A percentile compares a stretch with the other conserved stretches of the same genome.
phyloP scores from a whole-genome alignment of 2,329 filamentous ascomycete species.

The Lachnellula arida region DNA sequence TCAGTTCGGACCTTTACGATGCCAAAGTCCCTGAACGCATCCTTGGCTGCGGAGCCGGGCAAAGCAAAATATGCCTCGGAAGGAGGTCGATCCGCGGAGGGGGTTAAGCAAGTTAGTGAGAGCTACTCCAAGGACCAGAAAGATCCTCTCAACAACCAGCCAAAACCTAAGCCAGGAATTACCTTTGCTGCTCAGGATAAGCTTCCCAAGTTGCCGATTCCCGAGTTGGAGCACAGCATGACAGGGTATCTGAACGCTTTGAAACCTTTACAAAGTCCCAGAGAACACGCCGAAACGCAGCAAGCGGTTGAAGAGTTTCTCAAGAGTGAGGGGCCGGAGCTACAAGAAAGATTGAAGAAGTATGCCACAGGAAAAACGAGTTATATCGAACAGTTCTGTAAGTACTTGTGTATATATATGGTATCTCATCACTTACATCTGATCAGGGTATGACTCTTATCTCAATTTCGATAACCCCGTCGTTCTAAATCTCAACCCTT shows the following conservation, averaged over 20 bases:
- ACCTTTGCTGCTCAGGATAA: slow-evolving; percentile 88
- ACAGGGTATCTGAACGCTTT: slow-evolving; percentile 75
- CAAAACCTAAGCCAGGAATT: slow-evolving; percentile 57
- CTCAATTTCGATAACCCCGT: slow-evolving; percentile 97
- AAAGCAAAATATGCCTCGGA: slow-evolving; percentile 18
- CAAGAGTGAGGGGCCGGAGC: slow-evolving; percentile 69
- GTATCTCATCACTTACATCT: background rate
- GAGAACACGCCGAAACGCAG: slow-evolving; percentile 79
- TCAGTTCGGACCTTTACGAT: slow-evolving; percentile 67
- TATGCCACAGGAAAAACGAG: slow-evolving; percentile 90
- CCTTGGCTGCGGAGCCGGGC: slow-evolving; percentile 45
- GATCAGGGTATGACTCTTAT: slow-evolving; percentile 93
- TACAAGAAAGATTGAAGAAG: slow-evolving; percentile 84
- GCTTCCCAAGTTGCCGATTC: slow-evolving; percentile 88
- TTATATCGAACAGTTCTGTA: slow-evolving; percentile 99
- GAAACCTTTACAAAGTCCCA: slow-evolving; percentile 71
- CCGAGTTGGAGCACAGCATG: slow-evolving; percentile 74
- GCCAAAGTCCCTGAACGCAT: slow-evolving; percentile 69
- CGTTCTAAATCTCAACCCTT: slow-evolving; percentile 94
- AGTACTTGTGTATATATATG: slow-evolving; percentile 34
- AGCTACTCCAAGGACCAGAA: slow-evolving; percentile 43
- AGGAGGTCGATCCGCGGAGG: slow-evolving; percentile 39
- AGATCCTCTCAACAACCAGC: slow-evolving; percentile 43
- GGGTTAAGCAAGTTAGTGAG: slow-evolving; percentile 49
- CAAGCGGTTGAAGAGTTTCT: slow-evolving; percentile 81